These are phyloP conservation scores for Glomus cerebriforme DNA, from an alignment of 192 early-diverging fungal species.

Conservation along the genomic window DNA sequence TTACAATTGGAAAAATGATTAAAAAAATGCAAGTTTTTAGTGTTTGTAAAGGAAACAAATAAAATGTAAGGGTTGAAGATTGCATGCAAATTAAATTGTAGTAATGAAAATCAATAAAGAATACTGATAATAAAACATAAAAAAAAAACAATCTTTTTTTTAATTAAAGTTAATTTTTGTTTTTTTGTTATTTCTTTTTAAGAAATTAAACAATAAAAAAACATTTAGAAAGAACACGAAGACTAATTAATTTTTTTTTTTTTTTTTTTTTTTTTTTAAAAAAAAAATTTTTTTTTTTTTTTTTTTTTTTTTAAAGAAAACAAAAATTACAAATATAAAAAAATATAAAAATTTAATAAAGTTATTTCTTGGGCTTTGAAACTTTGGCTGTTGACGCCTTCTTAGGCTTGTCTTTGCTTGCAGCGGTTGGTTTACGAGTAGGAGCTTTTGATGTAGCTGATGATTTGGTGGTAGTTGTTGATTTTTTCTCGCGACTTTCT, in stretches of 20 bases:
- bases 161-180: background rate
- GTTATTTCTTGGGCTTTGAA: slow-evolving; percentile 1
- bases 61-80: background rate
- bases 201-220: background rate
- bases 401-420: background rate
- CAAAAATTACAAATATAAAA: too few relatives aligned
- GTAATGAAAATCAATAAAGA: background rate
- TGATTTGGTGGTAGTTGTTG: background rate
- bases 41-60: background rate
- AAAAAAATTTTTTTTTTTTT: background rate
- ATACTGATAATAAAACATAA: background rate
- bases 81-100: too few relatives aligned
- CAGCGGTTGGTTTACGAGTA: background rate
- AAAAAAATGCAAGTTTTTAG: background rate
- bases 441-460: background rate
- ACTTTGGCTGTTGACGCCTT: background rate
- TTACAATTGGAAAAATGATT: background rate
- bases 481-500: background rate
- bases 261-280: background rate
- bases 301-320: too few relatives aligned
- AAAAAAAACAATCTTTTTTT: background rate
- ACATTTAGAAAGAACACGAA: background rate
- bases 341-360: background rate
- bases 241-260: background rate
- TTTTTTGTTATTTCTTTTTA: background rate